Conservation (phyloP, 257 asterid species). For the Nicotiana sylvestris region DNA sequence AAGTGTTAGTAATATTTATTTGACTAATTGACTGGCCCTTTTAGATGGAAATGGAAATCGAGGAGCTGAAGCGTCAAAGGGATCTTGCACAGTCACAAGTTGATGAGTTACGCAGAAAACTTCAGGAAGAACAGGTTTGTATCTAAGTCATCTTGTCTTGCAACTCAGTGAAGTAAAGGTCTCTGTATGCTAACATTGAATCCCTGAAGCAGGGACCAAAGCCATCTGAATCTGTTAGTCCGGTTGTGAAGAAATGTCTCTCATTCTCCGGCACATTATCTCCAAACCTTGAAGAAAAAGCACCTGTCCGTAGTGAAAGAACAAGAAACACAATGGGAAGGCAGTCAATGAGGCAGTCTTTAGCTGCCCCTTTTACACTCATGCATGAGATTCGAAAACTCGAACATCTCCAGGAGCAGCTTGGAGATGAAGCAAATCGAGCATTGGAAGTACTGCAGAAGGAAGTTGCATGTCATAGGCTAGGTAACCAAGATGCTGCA, state of each 20-base stretch:
- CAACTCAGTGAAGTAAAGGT: neutral
- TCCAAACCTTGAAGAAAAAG: slow-evolving; percentile 62
- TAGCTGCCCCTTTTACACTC: slow-evolving; percentile 81
- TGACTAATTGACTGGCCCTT: neutral
- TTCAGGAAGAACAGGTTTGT: slow-evolving; percentile 67
- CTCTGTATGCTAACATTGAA: slow-evolving; percentile 1
- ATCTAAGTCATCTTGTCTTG: neutral
- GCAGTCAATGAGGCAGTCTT: slow-evolving; percentile 81
- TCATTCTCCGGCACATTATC: slow-evolving; percentile 66
- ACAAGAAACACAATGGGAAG: slow-evolving; percentile 54
- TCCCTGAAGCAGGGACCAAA: slow-evolving; percentile 39
- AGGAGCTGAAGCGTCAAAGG: slow-evolving; percentile 85
- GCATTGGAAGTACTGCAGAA: slow-evolving; percentile 93
- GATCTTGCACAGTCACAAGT: slow-evolving; percentile 86
- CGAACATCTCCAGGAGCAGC: slow-evolving; percentile 97
- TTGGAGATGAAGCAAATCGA: slow-evolving; percentile 87
- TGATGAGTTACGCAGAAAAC: slow-evolving; percentile 73
- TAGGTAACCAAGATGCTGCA: slow-evolving; percentile 96
- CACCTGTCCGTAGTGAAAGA: slow-evolving; percentile 32
- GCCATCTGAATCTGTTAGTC: slow-evolving; percentile 45
- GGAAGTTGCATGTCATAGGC: slow-evolving; percentile 90
- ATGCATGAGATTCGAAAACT: slow-evolving; percentile 94
- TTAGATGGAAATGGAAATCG: slow-evolving; percentile 94
- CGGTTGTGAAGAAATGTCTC: slow-evolving; percentile 71
- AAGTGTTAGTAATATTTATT: slow-evolving; percentile 8